Evolutionary conservation across 805 yeast genomes (phyloP), one percentile per base, ranked within the genome.

Genomic region (Yamadazyma nakazawae): DNA sequence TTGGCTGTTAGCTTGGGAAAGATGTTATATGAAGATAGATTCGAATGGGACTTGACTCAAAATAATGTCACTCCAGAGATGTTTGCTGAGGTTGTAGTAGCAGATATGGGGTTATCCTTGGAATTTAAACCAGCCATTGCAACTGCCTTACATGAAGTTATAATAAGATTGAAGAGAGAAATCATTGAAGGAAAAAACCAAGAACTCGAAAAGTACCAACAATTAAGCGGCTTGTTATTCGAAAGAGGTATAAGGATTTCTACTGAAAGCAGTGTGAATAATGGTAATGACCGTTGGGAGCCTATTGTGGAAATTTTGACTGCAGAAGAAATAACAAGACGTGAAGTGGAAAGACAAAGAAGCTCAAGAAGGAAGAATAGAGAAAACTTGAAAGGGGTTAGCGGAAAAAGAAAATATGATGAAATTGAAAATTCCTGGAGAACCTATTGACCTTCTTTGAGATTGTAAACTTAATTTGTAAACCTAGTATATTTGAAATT

Each of bases 261-360:
- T 2, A 72, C 76, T 79, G 69, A 80, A 91, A 61, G 76, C 75
- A 59, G 97, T 59, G 76, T 80, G 26, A 94, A 85, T 59, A 81
- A 81, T 42, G 76, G 88, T 21, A 96, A 96, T 28, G 86, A 82
- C 32, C 79, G 73, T 36, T 94, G 97, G 95, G 83, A 84, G 45
- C 99, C 99, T 24, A 76, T 81, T 37, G 85, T 92, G 6, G 98
- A 92, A 64, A 80, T 81, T 12, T 75, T 94, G 49, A 82, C 94
- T 1, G 91, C 88, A 45, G 89, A 91, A 80, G 99, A 94, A 65
- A 88, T 94, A 47, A 97, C 92, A 61, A 85, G 85, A 67, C 79
- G 98, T 54, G 98, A 94, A 62, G 89, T 90, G 55, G 99, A 94
- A 67, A 82, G 95, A 59, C 97, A 91, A 57, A 79, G 98, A 64